Evolutionary conservation across 2,329 filamentous ascomycete species (phyloP), one percentile per base, ranked within the genome.

Genomic region (Nakataea oryzae): DNA sequence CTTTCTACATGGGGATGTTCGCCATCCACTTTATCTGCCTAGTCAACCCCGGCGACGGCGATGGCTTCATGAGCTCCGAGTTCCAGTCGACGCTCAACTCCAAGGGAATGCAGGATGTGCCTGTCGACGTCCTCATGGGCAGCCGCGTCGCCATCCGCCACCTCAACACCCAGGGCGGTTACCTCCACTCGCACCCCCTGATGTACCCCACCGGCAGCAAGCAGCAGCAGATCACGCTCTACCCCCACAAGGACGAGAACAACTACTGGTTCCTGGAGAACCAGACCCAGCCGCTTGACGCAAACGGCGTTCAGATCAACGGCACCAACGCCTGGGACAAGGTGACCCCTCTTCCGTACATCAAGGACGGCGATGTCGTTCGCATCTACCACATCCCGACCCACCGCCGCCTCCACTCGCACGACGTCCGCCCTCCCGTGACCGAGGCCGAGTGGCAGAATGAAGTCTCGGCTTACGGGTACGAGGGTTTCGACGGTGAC

Each of bases 41-140:
- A 55, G 85, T 88, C 64, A 99, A 99, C 77, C 95, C 95, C 30
- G 95, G 95, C 64, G 95, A 99, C 61, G 95, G 95, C 62, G 95
- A 99, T 75, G 95, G 95, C 62, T 99, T 99, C 81, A 99, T 99
- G 95, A 97, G 93, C 72, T 96, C 93, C 62, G 95, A 99, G 73
- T 99, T 99, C 80, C 95, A 99, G 78, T 90, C 95, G 34, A 97
- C 95, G 2, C 81, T 99, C 67, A 99, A 97, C 78, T 93, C 87
- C 70, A 99, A 97, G 81, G 87, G 85, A 61, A 99, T 99, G 95
- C 88, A 91, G 72, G 92, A 96, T 74, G 92, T 96, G 6, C 89
- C 95, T 2, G 95, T 90, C 32, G 93, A 99, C 76, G 89, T 99
- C 63, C 87, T 89, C 30, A 88, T 95, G 70, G 95, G 95, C 64